Evolutionary conservation across 2,329 filamentous ascomycete species (phyloP), one percentile per base, ranked within the genome.

Genomic region (Xylariaceae sp.): DNA sequence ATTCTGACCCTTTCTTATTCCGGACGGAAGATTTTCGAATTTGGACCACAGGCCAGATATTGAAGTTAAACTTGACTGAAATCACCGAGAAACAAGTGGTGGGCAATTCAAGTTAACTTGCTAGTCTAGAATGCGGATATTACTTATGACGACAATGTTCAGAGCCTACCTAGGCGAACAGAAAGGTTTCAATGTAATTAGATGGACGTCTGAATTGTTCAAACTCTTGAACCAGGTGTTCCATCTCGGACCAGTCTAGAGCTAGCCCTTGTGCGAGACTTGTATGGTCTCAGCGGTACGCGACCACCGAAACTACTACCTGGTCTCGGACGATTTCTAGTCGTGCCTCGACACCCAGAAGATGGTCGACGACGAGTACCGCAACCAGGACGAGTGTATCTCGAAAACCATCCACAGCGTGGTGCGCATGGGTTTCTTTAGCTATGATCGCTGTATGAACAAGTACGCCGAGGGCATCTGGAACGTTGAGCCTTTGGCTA

Each of bases 111-210:
- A 20, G 40, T n/a, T 43, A 37, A 4, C 19, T 20, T 19, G 23
- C 26, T 16, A 49, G 23, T 12, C 10, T 26, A 40, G 9, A 18
- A 42, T 40, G 14, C 20, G 3, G 45, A 48, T 26, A 44, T 50
- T 10, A 57, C 60, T 62, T 60, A 60, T 71, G 67, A 10, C 67
- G 65, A 54, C 67, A 69, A 50, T 98, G 93, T 80, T 99, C 95
- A 2, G 93, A 98, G 79, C 98, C 98, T 72, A 99, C 93, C 76
- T 99, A 95, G 16, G 93, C 93, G 73, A 98, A 99, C 95, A 98
- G 98, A 81, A 98, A 98, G 20, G 98, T 82, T 77, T 99, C 95
- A 44, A 98, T 90, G 72, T 98, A 95, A 58, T 92, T 88, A 73
- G 81, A 81, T 48, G 85, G 77, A 48, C 79, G 74, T 2, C 81